These are phyloP conservation scores for Suillus variegatus DNA, from an alignment of 768 basidiomycete genomes.

Conservation along the genomic window DNA sequence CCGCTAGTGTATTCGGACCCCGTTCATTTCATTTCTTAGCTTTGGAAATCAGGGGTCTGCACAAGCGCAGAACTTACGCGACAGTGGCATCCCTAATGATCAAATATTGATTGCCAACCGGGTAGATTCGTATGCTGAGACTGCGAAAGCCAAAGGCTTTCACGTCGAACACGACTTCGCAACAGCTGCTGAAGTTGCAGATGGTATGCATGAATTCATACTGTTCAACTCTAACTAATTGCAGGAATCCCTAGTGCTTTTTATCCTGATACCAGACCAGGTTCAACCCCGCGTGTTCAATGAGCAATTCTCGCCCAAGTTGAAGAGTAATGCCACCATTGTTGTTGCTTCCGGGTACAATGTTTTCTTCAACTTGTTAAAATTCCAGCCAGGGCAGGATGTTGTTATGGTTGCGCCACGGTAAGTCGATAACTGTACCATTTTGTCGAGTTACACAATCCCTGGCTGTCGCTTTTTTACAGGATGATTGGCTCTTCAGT, in stretches of 20 bases:
- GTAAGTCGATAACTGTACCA: slow-evolving; percentile 27
- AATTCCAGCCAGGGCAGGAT: slow-evolving; percentile 54
- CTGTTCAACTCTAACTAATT: background rate
- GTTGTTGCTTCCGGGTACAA: slow-evolving; percentile 69
- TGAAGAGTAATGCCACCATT: slow-evolving; percentile 50
- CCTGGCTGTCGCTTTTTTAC: background rate
- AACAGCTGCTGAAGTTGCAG: slow-evolving; percentile 56
- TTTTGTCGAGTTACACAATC: background rate
- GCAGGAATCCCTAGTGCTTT: slow-evolving; percentile 44
- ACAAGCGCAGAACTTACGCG: slow-evolving; percentile 67
- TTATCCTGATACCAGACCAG: slow-evolving; percentile 65
- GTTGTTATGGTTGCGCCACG: slow-evolving; percentile 70
- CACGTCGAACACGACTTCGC: slow-evolving; percentile 56
- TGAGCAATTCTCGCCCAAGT: slow-evolving; percentile 46
- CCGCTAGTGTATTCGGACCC: slow-evolving; percentile 2
- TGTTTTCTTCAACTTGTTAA: slow-evolving; percentile 59
- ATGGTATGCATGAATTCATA: slow-evolving; percentile 38
- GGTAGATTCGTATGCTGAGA: slow-evolving; percentile 55
- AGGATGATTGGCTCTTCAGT: slow-evolving; percentile 73
- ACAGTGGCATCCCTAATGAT: slow-evolving; percentile 62
- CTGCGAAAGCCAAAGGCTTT: slow-evolving; percentile 58
- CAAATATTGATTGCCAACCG: slow-evolving; percentile 61
- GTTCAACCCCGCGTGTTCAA: slow-evolving; percentile 67
- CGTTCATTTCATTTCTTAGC: slow-evolving; percentile 27
- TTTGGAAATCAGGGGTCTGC: slow-evolving; percentile 70